phyloP scores from a whole-genome alignment of 208 protist genomes.

The Herpetomonas samuelpessoai region DNA sequence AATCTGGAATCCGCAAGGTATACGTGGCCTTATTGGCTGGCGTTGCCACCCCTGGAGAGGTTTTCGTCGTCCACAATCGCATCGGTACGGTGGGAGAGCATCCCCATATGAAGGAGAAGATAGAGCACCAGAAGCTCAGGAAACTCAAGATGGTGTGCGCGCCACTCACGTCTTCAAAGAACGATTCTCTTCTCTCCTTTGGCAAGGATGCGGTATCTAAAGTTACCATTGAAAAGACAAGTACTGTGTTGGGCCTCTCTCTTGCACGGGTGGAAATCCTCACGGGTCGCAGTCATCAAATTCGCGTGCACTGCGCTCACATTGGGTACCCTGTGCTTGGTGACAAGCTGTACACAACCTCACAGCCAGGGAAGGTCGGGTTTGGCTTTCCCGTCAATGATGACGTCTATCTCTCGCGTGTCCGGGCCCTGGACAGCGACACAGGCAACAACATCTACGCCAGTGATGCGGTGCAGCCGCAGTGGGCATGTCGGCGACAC shows the following conservation, averaged over 20 bases:
- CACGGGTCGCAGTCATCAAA: conserved; percentile 77
- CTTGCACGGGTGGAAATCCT: conserved; percentile 64
- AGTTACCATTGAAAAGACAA: conserved; percentile 41
- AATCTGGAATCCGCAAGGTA: conserved; percentile 49
- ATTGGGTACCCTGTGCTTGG: conserved; percentile 67
- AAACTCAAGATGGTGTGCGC: conserved; percentile 82
- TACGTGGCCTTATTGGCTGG: conserved; percentile 63
- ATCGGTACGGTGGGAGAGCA: conserved; percentile 52
- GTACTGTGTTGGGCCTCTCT: conserved; percentile 29
- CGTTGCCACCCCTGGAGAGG: conserved; percentile 15
- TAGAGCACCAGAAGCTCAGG: conserved; percentile 49
- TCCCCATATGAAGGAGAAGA: background rate
- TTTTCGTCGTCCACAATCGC: conserved; percentile 43
- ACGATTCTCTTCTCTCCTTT: conserved; percentile 2
- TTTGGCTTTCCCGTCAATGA: conserved; percentile 44
- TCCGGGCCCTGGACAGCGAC: conserved; percentile 13
- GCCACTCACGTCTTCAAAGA: conserved; percentile 1
- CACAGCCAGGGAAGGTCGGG: conserved; percentile 28
- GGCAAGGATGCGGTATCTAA: conserved; percentile 50
- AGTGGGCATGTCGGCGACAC: conserved; percentile 46
- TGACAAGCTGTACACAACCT: conserved; percentile 77
- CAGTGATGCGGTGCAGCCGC: background rate
- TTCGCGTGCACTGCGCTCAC: conserved; percentile 69
- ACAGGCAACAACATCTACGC: background rate
- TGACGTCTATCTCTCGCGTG: conserved; percentile 62